Base-by-base conservation (phyloP, 176 grass and related monocot genomes). In the Dendrocalamus sinicus region DNA sequence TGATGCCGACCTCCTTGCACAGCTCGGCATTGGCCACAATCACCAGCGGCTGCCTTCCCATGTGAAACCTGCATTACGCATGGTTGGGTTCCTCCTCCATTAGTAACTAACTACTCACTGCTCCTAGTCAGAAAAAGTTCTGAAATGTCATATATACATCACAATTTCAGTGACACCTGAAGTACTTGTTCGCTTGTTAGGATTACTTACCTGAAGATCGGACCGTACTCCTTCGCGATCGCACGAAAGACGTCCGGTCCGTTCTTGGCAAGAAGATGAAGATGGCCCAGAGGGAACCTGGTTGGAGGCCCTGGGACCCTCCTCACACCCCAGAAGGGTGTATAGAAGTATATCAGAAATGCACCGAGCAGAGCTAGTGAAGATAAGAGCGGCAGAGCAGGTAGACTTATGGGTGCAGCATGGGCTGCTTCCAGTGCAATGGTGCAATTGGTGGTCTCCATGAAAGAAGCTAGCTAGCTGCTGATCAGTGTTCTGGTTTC, bases 1-100 rank as follows among this genome's bases (percentile, higher is more conserved):
- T 99, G 68, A 96, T 96, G 23, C 96, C 92, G 19, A 96, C 96
- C 70, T 94, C 92, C 78, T 91, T 99, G 92, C 96, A 96, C 67
- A 96, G 76, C 53, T 99, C 93, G 61, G 96, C 92, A 73, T 92
- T 84, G 24, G 96, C 96, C 24, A 99, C 91, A 6, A 99, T 96
- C 52, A 99, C 92, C 53, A 99, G 83, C 41, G 96, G 93, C 37
- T 94, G 96, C 82, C 96, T 91, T 67, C 96, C 96, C 92, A 99
- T 88, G 43, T 99, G 96, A 73, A 99, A 99, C 81, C 96, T 98
- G 86, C 26, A 58, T 59, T 62, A 75, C 17, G 43, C 68, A 80
- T 12, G 4, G 37, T 52, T 15, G 2, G 9, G 43, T 72, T 44
- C 75, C 75, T 75, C 62, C 83, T 73, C 64, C 72, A 59, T 90